Evolutionary conservation across 1,284 basidiomycete species (phyloP).

Genomic region (Ganoderma resinaceum): DNA sequence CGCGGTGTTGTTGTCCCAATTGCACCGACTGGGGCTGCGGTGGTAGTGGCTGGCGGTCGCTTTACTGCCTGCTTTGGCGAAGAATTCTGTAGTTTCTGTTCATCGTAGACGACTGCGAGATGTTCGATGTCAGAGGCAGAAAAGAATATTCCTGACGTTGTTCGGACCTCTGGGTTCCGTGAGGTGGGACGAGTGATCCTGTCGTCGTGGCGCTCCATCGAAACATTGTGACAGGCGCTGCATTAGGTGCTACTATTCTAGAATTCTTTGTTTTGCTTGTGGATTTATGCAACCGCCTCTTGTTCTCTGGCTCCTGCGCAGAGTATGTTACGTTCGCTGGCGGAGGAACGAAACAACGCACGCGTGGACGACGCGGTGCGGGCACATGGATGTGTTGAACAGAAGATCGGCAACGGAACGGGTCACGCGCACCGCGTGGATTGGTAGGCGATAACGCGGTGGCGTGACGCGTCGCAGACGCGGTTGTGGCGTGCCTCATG

Average conservation of each 20-base stretch:
- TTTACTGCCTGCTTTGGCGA: neutral
- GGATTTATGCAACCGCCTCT: neutral
- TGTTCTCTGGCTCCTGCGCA: neutral
- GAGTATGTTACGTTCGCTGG: no score
- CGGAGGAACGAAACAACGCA: neutral
- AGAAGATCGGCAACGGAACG: constrained; percentile 14
- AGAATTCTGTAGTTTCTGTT: neutral
- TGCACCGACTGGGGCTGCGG: constrained; percentile 3
- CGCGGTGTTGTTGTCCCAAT: neutral
- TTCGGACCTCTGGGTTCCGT: neutral
- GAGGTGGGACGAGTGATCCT: constrained; percentile 1
- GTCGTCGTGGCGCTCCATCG: neutral
- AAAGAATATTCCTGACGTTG: neutral
- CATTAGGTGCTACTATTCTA: neutral
- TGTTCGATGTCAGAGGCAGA: neutral
- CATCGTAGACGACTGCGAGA: neutral
- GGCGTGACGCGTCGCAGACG: constrained; percentile 30
- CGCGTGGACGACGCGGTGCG: neutral
- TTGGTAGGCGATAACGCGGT: constrained; percentile 26
- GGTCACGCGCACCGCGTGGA: constrained; percentile 9
- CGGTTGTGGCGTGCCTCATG: constrained; percentile 27
- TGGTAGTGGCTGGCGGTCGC: neutral
- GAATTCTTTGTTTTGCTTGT: neutral
- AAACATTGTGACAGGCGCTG: neutral
- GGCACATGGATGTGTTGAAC: neutral